phyloP scores from a whole-genome alignment of 371 early-diverging fungal genomes.

The Catenaria anguillulae region DNA sequence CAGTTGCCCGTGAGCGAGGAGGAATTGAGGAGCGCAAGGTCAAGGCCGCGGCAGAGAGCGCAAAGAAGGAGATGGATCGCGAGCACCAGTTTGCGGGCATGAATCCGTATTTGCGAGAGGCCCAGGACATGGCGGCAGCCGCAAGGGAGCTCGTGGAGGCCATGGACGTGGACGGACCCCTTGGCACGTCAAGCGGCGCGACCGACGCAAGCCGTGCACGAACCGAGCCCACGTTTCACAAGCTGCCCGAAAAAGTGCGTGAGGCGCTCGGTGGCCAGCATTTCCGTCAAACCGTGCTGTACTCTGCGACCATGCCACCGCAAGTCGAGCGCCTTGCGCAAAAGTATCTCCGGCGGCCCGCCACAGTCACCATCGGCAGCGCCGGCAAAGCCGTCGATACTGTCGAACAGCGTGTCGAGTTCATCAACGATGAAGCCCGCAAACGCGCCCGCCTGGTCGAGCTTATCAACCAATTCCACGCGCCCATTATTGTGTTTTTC shows the following conservation, averaged over 20 bases:
- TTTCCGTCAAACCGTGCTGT: constrained; percentile 97
- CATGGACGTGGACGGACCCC: background rate
- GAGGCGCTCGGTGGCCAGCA: constrained; percentile 18
- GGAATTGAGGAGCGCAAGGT: constrained; percentile 10
- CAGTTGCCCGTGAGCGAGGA: constrained; percentile 77
- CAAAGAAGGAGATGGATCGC: no score
- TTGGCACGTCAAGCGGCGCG: no score
- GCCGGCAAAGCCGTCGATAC: constrained; percentile 93
- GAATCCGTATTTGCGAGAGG: no score
- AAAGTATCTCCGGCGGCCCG: constrained; percentile 80
- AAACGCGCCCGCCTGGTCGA: constrained; percentile 69
- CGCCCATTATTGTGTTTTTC: constrained; percentile 94
- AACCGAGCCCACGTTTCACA: no score
- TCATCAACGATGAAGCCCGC: constrained; percentile 66
- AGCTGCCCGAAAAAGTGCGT: background rate
- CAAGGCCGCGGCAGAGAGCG: background rate
- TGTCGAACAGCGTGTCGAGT: constrained; percentile 88
- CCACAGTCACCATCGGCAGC: constrained; percentile 91
- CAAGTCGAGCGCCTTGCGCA: constrained; percentile 88
- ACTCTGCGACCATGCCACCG: constrained; percentile 98
- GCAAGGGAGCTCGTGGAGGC: background rate
- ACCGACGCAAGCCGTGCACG: no score
- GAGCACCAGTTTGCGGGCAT: no score
- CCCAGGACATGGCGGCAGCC: no score
- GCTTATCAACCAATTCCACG: constrained; percentile 47